Base-by-base conservation (phyloP, 345 rosid genomes). In the Arabis hirsuta region DNA sequence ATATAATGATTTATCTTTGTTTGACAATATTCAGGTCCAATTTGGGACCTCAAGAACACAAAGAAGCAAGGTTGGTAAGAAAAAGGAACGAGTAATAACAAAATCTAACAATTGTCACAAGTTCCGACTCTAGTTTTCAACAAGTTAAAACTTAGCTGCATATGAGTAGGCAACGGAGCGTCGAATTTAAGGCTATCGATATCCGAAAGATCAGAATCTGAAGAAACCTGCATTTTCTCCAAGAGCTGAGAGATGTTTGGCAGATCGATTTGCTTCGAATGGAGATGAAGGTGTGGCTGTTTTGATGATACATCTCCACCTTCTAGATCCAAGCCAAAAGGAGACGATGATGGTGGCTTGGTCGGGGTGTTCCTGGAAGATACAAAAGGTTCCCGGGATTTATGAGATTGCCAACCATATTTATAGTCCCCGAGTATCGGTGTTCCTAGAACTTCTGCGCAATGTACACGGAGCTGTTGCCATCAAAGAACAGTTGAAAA, bases 391-490 rank as follows among this genome's bases (percentile, higher is more conserved):
- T 78, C 67, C 32, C 79, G 63, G 26, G 79, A 67, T 81, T 80
- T 81, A 77, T 94, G 96, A 74, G 84, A 82, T 80, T 86, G 96
- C 96, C 97, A 88, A 6, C 91, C 97, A 12, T 95, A 95, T 72
- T 95, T 95, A 60, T 75, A 91, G 78, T 91, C 97, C 58, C 99
- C 99, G 3, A 95, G 87, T 73, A 95, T 88, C 3, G 99, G 97
- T 42, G 99, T 90, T 59, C 97, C 92, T 72, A 93, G 67, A 48
- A 87, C 90, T 73, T 91, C 96, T 29, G 97, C 97, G 74, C 99
- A 91, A 75, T 95, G 99, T 67, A 95, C 99, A 12, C 97, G 93
- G 24, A 95, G 87, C 97, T 95, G 84, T 50, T 20, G 74, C 69
- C 67, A 39, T 45, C 13, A n/a, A 45, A 77, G 9, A 58, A 51